Evolutionary conservation across 2,329 filamentous ascomycete species (phyloP).

Genomic region (Epichloe scottii): DNA sequence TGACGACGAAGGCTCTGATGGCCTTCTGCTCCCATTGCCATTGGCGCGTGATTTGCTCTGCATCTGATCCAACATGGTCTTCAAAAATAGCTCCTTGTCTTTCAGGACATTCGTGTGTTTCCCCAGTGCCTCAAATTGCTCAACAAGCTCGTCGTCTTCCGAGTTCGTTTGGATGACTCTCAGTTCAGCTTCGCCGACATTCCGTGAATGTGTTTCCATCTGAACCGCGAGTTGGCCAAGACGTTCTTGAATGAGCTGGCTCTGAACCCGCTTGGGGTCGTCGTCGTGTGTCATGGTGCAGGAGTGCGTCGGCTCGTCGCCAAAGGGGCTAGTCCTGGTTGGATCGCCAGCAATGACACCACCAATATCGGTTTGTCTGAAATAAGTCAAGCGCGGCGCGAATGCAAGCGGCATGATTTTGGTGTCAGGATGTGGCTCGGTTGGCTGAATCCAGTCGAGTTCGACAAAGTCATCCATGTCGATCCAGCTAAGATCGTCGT

Average conservation of each 20-base stretch:
- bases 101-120: slow-evolving; percentile 42
- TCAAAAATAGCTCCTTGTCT: slow-evolving; percentile 46
- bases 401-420: slow-evolving; percentile 88
- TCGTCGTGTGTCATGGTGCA: slow-evolving; percentile 90
- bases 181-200: slow-evolving; percentile 65
- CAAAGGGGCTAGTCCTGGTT: slow-evolving; percentile 77
- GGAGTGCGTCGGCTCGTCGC: slow-evolving; percentile 82
- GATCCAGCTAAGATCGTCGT: slow-evolving; percentile 92
- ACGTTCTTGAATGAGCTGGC: slow-evolving; percentile 69
- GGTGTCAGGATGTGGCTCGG: slow-evolving; percentile 81
- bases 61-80: slow-evolving; percentile 44
- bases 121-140: slow-evolving; percentile 47
- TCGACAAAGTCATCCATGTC: slow-evolving; percentile 99
- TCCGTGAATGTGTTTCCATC: slow-evolving; percentile 59
- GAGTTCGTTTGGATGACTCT: slow-evolving; percentile 40
- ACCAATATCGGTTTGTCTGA: slow-evolving; percentile 87
- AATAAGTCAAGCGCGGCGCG: slow-evolving; percentile 92
- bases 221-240: slow-evolving; percentile 69
- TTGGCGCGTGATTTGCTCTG: slow-evolving; percentile 22
- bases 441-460: slow-evolving; percentile 87
- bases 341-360: slow-evolving; percentile 69
- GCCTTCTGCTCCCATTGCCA: slow-evolving; percentile 14
- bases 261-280: slow-evolving; percentile 80
- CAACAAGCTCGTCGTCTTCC: slow-evolving; percentile 36
- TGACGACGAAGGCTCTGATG: slow-evolving; percentile 24